phyloP scores from a whole-genome alignment of 345 rosid genomes.

The Lepidium africanum region DNA sequence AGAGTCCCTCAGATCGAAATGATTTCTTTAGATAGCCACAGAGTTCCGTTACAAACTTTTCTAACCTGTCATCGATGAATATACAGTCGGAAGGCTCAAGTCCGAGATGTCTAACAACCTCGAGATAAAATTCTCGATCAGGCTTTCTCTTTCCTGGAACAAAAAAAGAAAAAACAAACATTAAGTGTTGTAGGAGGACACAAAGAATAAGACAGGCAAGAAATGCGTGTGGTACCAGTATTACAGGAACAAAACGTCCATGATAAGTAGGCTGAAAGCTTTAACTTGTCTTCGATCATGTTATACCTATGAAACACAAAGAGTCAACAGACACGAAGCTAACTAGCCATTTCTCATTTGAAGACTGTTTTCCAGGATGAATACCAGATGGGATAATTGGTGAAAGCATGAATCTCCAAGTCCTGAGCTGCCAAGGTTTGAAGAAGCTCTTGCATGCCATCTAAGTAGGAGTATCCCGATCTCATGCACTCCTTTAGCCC shows the following conservation, averaged over 20 bases:
- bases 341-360: background rate
- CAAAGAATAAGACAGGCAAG: background rate
- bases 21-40: background rate
- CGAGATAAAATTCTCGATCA: slow-evolving; percentile 59
- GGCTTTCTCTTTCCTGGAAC: slow-evolving; percentile 88
- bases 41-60: background rate
- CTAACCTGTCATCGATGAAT: slow-evolving; percentile 80
- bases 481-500: slow-evolving; percentile 72
- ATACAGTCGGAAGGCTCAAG: slow-evolving; percentile 70
- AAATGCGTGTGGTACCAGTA: slow-evolving; percentile 37
- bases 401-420: slow-evolving; percentile 88
- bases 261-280: slow-evolving; percentile 63
- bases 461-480: slow-evolving; percentile 66
- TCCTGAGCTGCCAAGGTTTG: slow-evolving; percentile 37
- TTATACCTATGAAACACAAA: slow-evolving; percentile 44
- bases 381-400: slow-evolving; percentile 90
- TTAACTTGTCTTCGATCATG: slow-evolving; percentile 70
- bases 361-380: background rate
- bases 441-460: slow-evolving; percentile 72
- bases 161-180: background rate
- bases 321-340: background rate
- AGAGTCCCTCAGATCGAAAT: background rate
- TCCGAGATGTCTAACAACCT: slow-evolving; percentile 49
- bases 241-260: slow-evolving; percentile 91
- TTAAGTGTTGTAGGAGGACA: background rate